Evolutionary conservation across 441 rosid genomes (phyloP).

Genomic region (Gossypium lobatum): DNA sequence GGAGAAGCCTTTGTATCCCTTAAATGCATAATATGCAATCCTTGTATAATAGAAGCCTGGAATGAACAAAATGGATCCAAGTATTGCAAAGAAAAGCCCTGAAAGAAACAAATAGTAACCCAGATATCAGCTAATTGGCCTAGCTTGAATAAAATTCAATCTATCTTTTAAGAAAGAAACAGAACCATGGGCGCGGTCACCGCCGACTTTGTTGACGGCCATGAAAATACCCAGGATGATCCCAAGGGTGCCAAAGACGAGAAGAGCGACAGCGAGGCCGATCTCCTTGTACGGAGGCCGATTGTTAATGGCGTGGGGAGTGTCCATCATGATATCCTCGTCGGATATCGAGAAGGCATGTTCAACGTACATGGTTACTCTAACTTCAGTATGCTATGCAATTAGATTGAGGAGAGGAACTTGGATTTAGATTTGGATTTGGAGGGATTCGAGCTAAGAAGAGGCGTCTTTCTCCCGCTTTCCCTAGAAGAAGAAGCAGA

Average conservation of each 20-base stretch:
- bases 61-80: conserved; percentile 75
- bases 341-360: conserved; percentile 93
- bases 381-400: not conserved
- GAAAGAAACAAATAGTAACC: conserved; percentile 6
- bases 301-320: conserved; percentile 57
- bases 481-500: not conserved
- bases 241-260: conserved; percentile 72
- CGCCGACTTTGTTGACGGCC: conserved; percentile 73
- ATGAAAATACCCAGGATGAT: conserved; percentile 60
- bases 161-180: not conserved
- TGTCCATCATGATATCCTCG: conserved; percentile 82
- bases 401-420: not conserved
- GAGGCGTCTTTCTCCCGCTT: not conserved
- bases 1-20: conserved; percentile 95
- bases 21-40: conserved; percentile 88
- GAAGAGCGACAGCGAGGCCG: conserved; percentile 79
- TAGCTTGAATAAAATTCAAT: not conserved
- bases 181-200: conserved; percentile 75
- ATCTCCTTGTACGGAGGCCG: conserved; percentile 94
- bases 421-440: not conserved
- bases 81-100: conserved; percentile 82
- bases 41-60: conserved; percentile 93
- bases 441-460: not conserved
- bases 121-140: not conserved
- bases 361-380: conserved; percentile 51